These are phyloP conservation scores for Venturiaceae sp. DNA, from an alignment of 2,329 filamentous ascomycete species.

Conservation along the genomic window DNA sequence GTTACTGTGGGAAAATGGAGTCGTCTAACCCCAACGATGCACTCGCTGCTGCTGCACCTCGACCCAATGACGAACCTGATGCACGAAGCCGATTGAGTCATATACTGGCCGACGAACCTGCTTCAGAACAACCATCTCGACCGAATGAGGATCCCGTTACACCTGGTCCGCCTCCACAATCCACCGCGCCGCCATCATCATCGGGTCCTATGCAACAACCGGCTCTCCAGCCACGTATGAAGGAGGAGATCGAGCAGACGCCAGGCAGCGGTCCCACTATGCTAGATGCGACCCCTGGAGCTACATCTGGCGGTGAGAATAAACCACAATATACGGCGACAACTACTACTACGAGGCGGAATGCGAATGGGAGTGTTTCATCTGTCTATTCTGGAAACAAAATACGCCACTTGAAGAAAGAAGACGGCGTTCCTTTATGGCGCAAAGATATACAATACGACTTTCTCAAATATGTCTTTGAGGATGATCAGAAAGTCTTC, in stretches of 20 bases:
- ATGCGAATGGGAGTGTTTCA: conserved; percentile 55
- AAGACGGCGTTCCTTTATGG: conserved; percentile 81
- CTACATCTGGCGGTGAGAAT: background rate
- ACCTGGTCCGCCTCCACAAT: conserved; percentile 1
- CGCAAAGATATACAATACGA: conserved; percentile 82
- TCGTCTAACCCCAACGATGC: background rate
- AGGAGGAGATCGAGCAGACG: background rate
- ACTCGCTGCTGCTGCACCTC: background rate
- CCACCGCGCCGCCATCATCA: background rate
- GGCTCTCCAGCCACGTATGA: background rate
- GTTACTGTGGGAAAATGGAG: background rate
- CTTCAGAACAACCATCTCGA: background rate
- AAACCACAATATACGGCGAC: conserved; percentile 32
- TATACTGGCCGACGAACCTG: conserved; percentile 4
- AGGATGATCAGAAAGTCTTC: conserved; percentile 67
- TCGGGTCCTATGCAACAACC: background rate
- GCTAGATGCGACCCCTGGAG: background rate
- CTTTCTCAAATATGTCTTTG: conserved; percentile 71
- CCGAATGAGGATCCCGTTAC: background rate
- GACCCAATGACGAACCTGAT: background rate
- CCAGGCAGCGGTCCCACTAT: background rate
- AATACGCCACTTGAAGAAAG: conserved; percentile 78
- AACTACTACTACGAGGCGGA: conserved; percentile 44
- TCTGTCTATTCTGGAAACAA: conserved; percentile 64
- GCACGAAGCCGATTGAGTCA: conserved; percentile 2